Evolutionary conservation across 768 basidiomycete genomes (phyloP), one percentile per base, ranked within the genome.

Genomic region (Omphalotus guepiniiformis): DNA sequence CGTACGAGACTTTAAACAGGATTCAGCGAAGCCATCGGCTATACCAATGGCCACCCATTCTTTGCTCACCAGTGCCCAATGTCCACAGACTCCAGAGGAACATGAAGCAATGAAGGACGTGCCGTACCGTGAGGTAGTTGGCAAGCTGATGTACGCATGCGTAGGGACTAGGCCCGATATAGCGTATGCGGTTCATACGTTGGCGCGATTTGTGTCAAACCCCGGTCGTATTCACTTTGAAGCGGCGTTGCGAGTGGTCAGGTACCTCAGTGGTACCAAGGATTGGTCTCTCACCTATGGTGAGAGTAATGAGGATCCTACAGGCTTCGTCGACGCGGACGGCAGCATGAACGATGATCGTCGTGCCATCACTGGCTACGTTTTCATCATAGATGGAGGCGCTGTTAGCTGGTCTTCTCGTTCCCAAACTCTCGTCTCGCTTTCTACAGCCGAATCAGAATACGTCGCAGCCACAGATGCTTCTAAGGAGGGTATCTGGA

Each of bases 391-490:
- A 13, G 42, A 53, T 22, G 49, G 55, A 4, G 56, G 45, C 0
- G 49, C 49, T 2, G 25, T 57, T 12, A 21, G 16, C 13, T 52
- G 51, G 51, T 30, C 29, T n/a, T 53, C 37, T 1, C 39, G 50
- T 26, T 36, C 39, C 4, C 53, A 55, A 21, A 27, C 25, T 4
- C 47, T 45, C 4, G n/a, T 43, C 9, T 22, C 48, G 0, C 28
- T 54, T 1, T 56, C 54, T 4, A 52, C 53, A 4, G 45, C 34
- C 2, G 54, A 55, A 41, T 48, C 48, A 0, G 48, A 55, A 37
- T 55, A 74, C 49, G 62, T 69, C 26, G 63, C 69, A 0, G 34
- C 56, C 3, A 51, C 60, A 4, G 52, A 65, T 37, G 61, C 66
- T 8, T 47, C 58, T 16, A 49, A 59, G 8, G 54, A 58, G 30